Base-by-base conservation (phyloP, 768 basidiomycete species). In the Mycena sanguinolenta region DNA sequence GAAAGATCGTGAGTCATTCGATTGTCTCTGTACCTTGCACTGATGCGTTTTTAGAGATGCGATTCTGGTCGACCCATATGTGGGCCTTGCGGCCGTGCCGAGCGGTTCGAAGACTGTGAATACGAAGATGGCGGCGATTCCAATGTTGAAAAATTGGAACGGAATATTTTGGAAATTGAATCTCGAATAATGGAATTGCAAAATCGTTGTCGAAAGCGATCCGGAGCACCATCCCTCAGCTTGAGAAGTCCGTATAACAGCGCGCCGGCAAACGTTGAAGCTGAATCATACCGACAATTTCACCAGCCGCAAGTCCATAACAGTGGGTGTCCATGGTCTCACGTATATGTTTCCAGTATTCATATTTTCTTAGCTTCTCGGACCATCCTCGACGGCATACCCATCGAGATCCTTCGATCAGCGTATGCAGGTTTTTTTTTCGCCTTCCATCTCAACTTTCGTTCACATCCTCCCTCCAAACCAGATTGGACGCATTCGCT, bases 91-190 rank as follows among this genome's bases (percentile, higher is more conserved):
- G 68, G 77, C 19, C 75, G 83, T 4, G 80, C 82, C 0, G 77
- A 82, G 49, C 77, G 84, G 12, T 72, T 64, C 10, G 83, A 82
- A 7, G 85, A 87, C 60, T 87, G 86, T 60, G 85, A 86, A 75
- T 87, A 86, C 67, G 79, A 81, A 1, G 84, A 80, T 76, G 8
- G 79, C 19, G 32, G 44, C 78, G 10, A 78, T 36, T 79, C 85
- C 2, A 76, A 77, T 21, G 84, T 81, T 0, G 74, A 84, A 54
- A 71, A 77, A 7, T 70, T 87, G 13, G 84, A 87, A 71, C 80
- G 83, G 14, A 77, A 83, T 2, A 73, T 87, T 21, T 69, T 76
- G 0, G 77, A 78, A 16, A 69, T 86, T 17, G 78, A 79, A 68
- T 72, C 77, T 17, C 80, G 85, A 25, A 77, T 86, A 1, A 73